phyloP scores from a whole-genome alignment of 2,329 filamentous ascomycete species.

The Phialocephala sp. region DNA sequence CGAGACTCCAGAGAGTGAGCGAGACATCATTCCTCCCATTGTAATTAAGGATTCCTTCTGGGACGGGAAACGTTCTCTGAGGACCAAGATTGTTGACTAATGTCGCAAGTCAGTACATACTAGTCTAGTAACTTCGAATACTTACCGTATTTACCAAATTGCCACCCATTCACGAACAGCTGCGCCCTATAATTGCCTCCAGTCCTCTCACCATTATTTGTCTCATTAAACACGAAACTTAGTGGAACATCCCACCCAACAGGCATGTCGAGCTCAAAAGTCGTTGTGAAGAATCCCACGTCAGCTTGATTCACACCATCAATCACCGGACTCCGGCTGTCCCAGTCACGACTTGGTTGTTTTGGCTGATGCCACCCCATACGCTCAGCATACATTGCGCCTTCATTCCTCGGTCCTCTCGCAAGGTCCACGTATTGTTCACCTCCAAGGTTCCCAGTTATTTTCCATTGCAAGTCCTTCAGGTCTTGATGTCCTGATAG shows the following conservation, averaged over 20 bases:
- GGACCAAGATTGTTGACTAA: conserved; percentile 49
- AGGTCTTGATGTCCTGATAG: background rate
- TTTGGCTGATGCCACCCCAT: conserved; percentile 1
- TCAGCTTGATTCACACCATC: background rate
- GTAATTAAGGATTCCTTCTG: conserved; percentile 54
- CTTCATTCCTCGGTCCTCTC: conserved; percentile 5
- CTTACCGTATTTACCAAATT: conserved; percentile 6
- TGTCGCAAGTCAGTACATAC: background rate
- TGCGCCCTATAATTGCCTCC: conserved; percentile 3
- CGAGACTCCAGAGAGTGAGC: conserved; percentile 68
- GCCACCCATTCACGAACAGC: conserved; percentile 6
- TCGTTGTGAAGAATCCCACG: background rate
- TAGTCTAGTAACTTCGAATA: background rate
- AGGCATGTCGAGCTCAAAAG: background rate
- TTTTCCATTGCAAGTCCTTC: background rate
- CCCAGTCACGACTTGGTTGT: background rate
- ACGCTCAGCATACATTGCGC: background rate
- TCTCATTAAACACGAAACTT: conserved; percentile 6
- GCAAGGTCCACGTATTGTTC: background rate
- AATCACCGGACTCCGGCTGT: background rate
- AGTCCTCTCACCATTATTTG: background rate
- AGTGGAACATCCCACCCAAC: background rate
- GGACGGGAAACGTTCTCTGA: background rate
- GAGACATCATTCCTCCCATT: conserved; percentile 70
- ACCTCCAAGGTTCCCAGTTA: background rate